Evolutionary conservation across 345 rosid species (phyloP).

Genomic region (Barbarea vulgaris): DNA sequence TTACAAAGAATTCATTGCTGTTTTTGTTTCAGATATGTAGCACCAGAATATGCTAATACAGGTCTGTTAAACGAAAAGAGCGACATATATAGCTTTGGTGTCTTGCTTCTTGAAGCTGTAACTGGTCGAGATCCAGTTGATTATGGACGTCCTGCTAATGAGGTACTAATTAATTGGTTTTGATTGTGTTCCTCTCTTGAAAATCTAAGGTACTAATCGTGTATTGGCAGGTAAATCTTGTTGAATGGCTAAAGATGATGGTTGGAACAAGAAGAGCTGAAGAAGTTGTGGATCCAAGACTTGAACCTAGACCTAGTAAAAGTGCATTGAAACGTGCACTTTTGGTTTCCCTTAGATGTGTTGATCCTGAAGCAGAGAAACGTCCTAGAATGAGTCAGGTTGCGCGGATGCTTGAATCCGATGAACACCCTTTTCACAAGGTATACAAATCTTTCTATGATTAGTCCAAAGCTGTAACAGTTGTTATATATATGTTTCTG

Average conservation of each 20-base stretch:
- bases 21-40: slow-evolving; percentile 73
- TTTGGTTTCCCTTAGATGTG: slow-evolving; percentile 82
- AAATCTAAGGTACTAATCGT: too few relatives aligned
- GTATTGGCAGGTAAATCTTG: slow-evolving; percentile 76
- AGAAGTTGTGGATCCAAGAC: slow-evolving; percentile 83
- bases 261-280: slow-evolving; percentile 91
- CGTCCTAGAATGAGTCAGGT: slow-evolving; percentile 96
- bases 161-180: slow-evolving; percentile 46
- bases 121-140: slow-evolving; percentile 98
- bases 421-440: slow-evolving; percentile 82
- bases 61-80: slow-evolving; percentile 95
- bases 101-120: slow-evolving; percentile 83
- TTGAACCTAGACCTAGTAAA: slow-evolving; percentile 73
- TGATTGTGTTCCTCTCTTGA: neutral
- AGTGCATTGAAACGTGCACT: slow-evolving; percentile 79
- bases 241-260: slow-evolving; percentile 97
- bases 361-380: slow-evolving; percentile 85
- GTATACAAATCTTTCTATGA: slow-evolving; percentile 37
- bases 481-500: neutral
- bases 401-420: slow-evolving; percentile 85
- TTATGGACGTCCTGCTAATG: slow-evolving; percentile 84
- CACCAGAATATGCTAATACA: slow-evolving; percentile 93
- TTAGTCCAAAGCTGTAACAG: slow-evolving; percentile 3
- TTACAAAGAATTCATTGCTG: slow-evolving; percentile 12
- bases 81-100: slow-evolving; percentile 96